phyloP scores from a whole-genome alignment of 169 alveolate genomes.

The Pseudocohnilembus persalinus region DNA sequence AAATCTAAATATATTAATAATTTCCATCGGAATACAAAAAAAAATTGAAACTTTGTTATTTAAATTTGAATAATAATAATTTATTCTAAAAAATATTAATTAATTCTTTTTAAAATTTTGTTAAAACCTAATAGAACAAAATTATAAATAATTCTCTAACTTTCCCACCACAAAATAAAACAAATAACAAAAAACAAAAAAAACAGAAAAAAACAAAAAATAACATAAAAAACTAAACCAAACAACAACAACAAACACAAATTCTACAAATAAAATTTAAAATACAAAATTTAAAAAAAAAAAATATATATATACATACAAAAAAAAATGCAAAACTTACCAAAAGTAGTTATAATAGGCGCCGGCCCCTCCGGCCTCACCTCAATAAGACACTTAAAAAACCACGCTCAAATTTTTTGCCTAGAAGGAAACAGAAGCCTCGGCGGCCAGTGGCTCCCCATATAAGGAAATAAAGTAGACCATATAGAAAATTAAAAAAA shows the following conservation, averaged over 20 bases:
- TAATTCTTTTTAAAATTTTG: too few species aligned
- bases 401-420: not conserved
- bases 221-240: not conserved
- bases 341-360: slow-evolving; percentile 1
- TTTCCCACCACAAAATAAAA: too few species aligned
- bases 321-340: not conserved
- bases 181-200: too few species aligned
- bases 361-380: slow-evolving; percentile 5
- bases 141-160: too few species aligned
- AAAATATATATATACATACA: not conserved
- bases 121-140: too few species aligned
- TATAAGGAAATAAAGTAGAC: not conserved
- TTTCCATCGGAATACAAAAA: too few species aligned
- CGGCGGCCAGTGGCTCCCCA: slow-evolving; percentile 1
- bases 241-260: not conserved
- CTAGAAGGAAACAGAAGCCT: not conserved
- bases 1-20: too few species aligned
- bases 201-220: not conserved
- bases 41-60: too few species aligned
- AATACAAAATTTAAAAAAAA: too few species aligned
- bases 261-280: too few species aligned
- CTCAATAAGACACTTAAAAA: not conserved
- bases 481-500: not conserved
- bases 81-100: too few species aligned
- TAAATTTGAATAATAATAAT: too few species aligned